phyloP scores from a whole-genome alignment of 2,329 filamentous ascomycete species.

The Thermoascus crustaceus region DNA sequence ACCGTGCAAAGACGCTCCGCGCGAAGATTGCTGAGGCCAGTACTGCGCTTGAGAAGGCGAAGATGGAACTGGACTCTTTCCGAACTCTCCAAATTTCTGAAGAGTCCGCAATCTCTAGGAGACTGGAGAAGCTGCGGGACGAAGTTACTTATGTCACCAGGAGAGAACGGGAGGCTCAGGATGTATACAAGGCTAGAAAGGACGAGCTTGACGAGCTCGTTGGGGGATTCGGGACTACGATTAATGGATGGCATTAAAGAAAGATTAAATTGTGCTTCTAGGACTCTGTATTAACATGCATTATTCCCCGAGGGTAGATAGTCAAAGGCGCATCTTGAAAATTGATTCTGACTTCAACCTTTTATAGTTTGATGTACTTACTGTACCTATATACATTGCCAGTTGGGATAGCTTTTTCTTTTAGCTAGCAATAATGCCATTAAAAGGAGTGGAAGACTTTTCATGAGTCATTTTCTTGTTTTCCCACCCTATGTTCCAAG shows the following conservation, averaged over 20 bases:
- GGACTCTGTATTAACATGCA: background rate
- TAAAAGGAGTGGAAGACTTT: no score
- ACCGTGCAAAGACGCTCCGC: conserved; percentile 70
- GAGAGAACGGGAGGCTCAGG: conserved; percentile 84
- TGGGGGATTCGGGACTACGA: conserved; percentile 20
- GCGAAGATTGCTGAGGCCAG: conserved; percentile 71
- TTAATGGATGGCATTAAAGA: conserved; percentile 33
- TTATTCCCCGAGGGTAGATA: conserved; percentile 2
- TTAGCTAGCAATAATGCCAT: no score
- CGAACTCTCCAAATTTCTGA: conserved; percentile 70
- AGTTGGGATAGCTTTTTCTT: no score
- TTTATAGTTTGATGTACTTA: no score
- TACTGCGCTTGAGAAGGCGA: conserved; percentile 65
- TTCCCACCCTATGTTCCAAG: no score
- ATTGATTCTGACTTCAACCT: no score
- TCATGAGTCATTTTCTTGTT: no score
- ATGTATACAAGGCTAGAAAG: conserved; percentile 65
- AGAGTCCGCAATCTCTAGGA: conserved; percentile 61
- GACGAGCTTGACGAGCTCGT: conserved; percentile 65
- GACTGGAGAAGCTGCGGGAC: conserved; percentile 68
- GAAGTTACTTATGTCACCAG: conserved; percentile 74
- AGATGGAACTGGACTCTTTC: conserved; percentile 63
- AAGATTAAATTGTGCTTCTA: background rate
- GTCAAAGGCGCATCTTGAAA: no score
- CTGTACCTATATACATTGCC: no score